Evolutionary conservation across 2,329 filamentous ascomycete species (phyloP).

Genomic region (Cladophialophora chaetospira): DNA sequence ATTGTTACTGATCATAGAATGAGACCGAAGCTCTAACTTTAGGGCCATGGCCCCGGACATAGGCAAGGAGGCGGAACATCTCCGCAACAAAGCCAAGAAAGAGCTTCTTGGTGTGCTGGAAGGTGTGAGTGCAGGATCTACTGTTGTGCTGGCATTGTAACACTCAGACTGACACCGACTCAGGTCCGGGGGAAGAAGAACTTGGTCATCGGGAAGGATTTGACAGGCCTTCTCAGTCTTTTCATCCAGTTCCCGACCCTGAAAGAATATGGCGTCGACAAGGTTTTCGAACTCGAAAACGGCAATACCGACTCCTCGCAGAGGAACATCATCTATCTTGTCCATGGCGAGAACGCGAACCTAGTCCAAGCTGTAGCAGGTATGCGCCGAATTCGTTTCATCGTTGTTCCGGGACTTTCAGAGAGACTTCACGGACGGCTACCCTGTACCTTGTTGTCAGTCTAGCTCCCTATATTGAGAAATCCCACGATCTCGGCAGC

Average conservation of each 20-base stretch:
- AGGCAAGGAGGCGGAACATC: conserved; percentile 49
- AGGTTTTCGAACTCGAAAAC: conserved; percentile 96
- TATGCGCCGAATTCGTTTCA: conserved; percentile 53
- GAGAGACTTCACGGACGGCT: conserved; percentile 27
- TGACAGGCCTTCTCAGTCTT: conserved; percentile 85
- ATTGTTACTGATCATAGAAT: conserved; percentile 7
- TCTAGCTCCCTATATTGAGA: conserved; percentile 27
- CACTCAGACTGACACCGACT: conserved; percentile 37
- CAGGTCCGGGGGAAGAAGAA: conserved; percentile 99
- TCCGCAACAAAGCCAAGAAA: conserved; percentile 67
- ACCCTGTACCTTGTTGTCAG: conserved; percentile 26
- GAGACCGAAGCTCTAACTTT: conserved; percentile 18
- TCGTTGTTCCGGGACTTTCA: conserved; percentile 31
- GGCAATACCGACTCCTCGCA: conserved; percentile 92
- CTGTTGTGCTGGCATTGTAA: background rate
- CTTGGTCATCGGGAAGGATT: conserved; percentile 83
- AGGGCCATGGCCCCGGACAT: conserved; percentile 45
- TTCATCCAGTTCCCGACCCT: conserved; percentile 94
- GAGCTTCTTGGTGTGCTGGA: conserved; percentile 90
- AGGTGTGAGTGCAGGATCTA: conserved; percentile 68
- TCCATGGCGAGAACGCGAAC: conserved; percentile 82
- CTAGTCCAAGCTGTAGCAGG: conserved; percentile 86
- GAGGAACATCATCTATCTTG: conserved; percentile 91
- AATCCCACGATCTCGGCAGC: conserved; percentile 39
- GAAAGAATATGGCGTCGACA: conserved; percentile 96